These are phyloP conservation scores for Venturiaceae sp. DNA, from an alignment of 2,329 filamentous ascomycete genomes.

Conservation along the genomic window DNA sequence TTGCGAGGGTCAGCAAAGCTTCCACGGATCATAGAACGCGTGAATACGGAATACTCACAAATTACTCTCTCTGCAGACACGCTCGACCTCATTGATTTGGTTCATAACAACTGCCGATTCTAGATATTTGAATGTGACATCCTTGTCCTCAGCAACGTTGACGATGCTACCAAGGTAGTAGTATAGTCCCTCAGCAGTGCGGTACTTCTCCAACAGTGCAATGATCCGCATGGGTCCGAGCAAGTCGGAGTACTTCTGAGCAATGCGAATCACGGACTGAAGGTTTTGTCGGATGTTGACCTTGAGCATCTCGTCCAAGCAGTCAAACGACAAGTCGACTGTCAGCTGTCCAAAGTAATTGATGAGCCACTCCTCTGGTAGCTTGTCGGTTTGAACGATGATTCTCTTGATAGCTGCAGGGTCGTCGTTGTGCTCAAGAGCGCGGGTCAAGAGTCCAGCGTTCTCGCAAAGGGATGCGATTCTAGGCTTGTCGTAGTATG, in stretches of 20 bases:
- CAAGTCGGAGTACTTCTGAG: constrained; percentile 95
- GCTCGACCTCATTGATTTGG: constrained; percentile 92
- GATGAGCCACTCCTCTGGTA: constrained; percentile 84
- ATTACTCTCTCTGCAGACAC: constrained; percentile 83
- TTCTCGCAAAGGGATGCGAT: constrained; percentile 90
- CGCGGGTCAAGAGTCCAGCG: constrained; percentile 61
- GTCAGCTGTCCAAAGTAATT: constrained; percentile 91
- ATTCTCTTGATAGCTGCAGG: constrained; percentile 83
- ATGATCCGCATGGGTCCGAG: constrained; percentile 82
- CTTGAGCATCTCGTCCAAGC: constrained; percentile 92
- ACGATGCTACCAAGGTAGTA: constrained; percentile 98
- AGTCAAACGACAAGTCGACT: constrained; percentile 89
- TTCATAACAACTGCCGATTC: constrained; percentile 91
- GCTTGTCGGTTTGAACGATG: constrained; percentile 74
- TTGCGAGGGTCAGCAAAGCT: constrained; percentile 5
- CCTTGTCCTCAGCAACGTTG: constrained; percentile 88
- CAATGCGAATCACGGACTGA: constrained; percentile 87
- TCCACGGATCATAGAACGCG: background rate
- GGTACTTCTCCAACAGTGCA: constrained; percentile 93
- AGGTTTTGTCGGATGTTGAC: constrained; percentile 95
- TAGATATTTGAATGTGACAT: constrained; percentile 99
- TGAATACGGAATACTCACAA: background rate
- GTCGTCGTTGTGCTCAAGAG: constrained; percentile 91
- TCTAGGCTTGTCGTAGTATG: constrained; percentile 84
- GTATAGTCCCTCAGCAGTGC: constrained; percentile 92